phyloP scores from a whole-genome alignment of 2,329 filamentous ascomycete genomes.

The Xylariaceae sp. region DNA sequence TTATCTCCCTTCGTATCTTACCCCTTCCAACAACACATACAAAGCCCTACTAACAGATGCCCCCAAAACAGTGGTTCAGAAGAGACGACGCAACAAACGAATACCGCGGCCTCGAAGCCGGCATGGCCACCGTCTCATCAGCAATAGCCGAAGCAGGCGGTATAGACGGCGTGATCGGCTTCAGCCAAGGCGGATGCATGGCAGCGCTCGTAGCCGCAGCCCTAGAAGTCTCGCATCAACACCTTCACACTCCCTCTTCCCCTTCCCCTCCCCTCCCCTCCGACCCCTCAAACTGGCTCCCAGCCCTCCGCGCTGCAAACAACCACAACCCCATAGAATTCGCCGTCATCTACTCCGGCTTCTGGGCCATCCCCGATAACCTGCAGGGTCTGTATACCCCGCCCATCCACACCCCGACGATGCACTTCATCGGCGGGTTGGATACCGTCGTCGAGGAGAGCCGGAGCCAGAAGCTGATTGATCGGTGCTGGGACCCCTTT shows the following conservation, averaged over 20 bases:
- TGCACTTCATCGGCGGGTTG: conserved; percentile 79
- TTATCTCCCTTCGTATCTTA: background rate
- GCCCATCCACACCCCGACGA: conserved; percentile 64
- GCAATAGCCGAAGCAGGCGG: conserved; percentile 60
- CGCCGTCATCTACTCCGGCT: conserved; percentile 62
- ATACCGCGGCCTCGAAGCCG: conserved; percentile 68
- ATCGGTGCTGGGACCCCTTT: conserved; percentile 54
- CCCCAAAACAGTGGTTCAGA: conserved; percentile 61
- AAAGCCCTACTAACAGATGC: background rate
- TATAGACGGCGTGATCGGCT: conserved; percentile 76
- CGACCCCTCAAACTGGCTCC: conserved; percentile 38
- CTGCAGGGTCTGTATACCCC: conserved; percentile 31
- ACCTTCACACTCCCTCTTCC: conserved; percentile 11
- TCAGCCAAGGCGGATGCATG: conserved; percentile 73
- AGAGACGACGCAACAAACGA: conserved; percentile 59
- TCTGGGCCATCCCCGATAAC: conserved; percentile 45
- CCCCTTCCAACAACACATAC: too few species aligned
- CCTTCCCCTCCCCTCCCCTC: conserved; percentile 10
- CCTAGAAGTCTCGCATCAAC: conserved; percentile 56
- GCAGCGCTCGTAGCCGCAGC: conserved; percentile 69
- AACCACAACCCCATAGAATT: conserved; percentile 47
- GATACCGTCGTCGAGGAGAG: conserved; percentile 85
- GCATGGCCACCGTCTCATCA: conserved; percentile 59
- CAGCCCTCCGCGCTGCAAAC: conserved; percentile 48
- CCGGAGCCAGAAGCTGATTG: conserved; percentile 63